Evolutionary conservation across 495 filamentous ascomycete genomes (phyloP), one percentile per base, ranked within the genome.

Genomic region (Astrothelium subdiscretum): DNA sequence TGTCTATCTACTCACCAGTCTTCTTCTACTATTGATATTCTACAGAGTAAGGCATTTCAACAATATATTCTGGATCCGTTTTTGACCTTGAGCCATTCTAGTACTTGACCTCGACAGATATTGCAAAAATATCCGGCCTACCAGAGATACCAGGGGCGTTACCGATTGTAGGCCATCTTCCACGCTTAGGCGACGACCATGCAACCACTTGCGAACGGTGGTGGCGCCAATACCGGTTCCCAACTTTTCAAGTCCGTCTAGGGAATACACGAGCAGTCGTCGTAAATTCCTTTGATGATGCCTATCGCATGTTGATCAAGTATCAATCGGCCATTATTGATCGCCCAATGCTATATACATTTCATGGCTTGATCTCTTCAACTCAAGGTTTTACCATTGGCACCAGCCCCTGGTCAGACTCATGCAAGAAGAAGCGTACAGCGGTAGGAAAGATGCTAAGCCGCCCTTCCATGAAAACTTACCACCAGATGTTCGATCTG

Each of bases 351-450:
- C 81, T 87, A 60, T 83, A 89, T 67, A 87, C 85, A 0, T 87
- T 87, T 75, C 86, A 89, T 67, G 82, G 78, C 48, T 83, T 88
- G 4, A 84, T 88, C 6, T 85, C 83, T n/a, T 81, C 76, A 63
- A 86, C 83, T n/a, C 83, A 86, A 71, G 85, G 85, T 3, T 87
- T 85, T 66, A 87, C 85, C 0, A 86, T 88, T 61, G 86, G 85
- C 2, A 86, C 83, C 0, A 85, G 81, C 0, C 86, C 86, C 0
- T 89, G 85, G 80, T 79, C 81, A 27, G 78, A 81, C 6, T 78
- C 75, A 8, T 81, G 79, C 64, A 79, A 76, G 63, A 80, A 76
- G 63, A 77, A 77, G 63, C 73, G 80, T 18, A 80, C 80, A 59
- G 79, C 79, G 1, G 78, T 78, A 0, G 77, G 75, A 3, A 77